Percentiles rank a stretch among this genome's conserved stretches.
phyloP scores from a whole-genome alignment of 345 rosid genomes.

The Sisymbrium irio region DNA sequence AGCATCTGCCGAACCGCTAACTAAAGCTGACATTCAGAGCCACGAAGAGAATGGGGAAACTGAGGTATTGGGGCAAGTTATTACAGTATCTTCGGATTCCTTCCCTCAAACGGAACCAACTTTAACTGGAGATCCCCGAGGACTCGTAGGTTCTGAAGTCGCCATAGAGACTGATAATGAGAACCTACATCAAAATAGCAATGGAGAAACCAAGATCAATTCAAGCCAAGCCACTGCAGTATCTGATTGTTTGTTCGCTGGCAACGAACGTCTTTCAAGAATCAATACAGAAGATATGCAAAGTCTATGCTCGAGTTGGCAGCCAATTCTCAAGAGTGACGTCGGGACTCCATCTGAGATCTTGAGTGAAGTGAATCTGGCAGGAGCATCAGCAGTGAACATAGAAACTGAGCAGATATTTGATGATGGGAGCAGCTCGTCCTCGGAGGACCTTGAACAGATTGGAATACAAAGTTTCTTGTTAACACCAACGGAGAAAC shows the following conservation, averaged over 20 bases:
- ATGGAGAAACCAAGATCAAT: conserved; percentile 14
- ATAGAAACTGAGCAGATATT: neutral
- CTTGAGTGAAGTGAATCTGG: neutral
- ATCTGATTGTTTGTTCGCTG: conserved; percentile 2
- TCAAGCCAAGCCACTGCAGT: conserved; percentile 5
- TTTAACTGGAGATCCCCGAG: neutral
- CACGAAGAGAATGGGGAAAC: neutral
- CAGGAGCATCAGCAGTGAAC: neutral
- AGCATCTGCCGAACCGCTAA: neutral
- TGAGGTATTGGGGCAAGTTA: conserved; percentile 14
- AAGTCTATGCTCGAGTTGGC: conserved; percentile 16
- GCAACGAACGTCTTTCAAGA: neutral
- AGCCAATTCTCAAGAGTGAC: neutral
- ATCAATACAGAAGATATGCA: conserved; percentile 12
- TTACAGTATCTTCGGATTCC: conserved; percentile 2
- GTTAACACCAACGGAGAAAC: conserved; percentile 13
- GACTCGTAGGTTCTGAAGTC: neutral
- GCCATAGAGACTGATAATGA: neutral
- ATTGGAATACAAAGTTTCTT: conserved; percentile 12
- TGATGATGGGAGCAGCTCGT: conserved; percentile 7
- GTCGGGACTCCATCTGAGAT: conserved; percentile 1
- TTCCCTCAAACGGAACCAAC: conserved; percentile 10
- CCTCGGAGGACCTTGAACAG: conserved; percentile 15
- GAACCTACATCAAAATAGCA: neutral
- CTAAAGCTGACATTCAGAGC: neutral